Evolutionary conservation across 2,329 filamentous ascomycete genomes (phyloP).

Genomic region (Diatrype stigma): DNA sequence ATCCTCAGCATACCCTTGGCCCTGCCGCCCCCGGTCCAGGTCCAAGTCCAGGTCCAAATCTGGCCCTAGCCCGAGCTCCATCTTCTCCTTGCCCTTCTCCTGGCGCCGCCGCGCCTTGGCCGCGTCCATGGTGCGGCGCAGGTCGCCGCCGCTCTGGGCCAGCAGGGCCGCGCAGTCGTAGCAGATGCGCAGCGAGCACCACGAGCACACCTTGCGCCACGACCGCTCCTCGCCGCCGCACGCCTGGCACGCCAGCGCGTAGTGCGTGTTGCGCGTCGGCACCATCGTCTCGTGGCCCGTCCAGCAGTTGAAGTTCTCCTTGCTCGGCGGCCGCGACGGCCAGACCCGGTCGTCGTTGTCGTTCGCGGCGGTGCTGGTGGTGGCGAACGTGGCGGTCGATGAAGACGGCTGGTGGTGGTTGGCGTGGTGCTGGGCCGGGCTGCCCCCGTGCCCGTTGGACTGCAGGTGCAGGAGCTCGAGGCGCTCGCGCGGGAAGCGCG

Average conservation of each 20-base stretch:
- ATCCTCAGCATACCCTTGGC: too few relatives aligned
- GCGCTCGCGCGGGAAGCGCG: slow-evolving; percentile 16
- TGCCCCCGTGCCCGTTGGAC: too few relatives aligned
- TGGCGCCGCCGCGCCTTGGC: slow-evolving; percentile 16
- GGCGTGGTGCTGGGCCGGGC: too few relatives aligned
- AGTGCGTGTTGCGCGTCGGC: slow-evolving; percentile 42
- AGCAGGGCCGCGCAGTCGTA: slow-evolving; percentile 41
- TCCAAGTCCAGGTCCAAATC: too few relatives aligned
- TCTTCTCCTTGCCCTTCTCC: slow-evolving; percentile 11
- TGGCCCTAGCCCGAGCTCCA: too few relatives aligned
- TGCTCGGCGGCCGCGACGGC: slow-evolving; percentile 36
- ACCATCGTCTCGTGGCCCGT: slow-evolving; percentile 46
- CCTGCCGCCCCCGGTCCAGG: too few relatives aligned
- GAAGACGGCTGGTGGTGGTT: too few relatives aligned
- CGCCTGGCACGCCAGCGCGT: slow-evolving; percentile 50
- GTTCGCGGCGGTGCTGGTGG: background rate
- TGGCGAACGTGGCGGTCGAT: background rate
- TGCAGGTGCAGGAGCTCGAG: too few relatives aligned
- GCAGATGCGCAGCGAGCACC: slow-evolving; percentile 51
- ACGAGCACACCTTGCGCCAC: slow-evolving; percentile 44
- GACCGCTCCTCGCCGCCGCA: slow-evolving; percentile 44
- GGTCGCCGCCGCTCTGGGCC: slow-evolving; percentile 36
- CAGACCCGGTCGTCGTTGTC: slow-evolving; percentile 13
- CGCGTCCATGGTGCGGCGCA: slow-evolving; percentile 37
- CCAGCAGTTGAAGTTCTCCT: slow-evolving; percentile 42